Evolutionary conservation across 2,329 filamentous ascomycete species (phyloP), one percentile per base, ranked within the genome.

Genomic region (Botrytis galanthina): DNA sequence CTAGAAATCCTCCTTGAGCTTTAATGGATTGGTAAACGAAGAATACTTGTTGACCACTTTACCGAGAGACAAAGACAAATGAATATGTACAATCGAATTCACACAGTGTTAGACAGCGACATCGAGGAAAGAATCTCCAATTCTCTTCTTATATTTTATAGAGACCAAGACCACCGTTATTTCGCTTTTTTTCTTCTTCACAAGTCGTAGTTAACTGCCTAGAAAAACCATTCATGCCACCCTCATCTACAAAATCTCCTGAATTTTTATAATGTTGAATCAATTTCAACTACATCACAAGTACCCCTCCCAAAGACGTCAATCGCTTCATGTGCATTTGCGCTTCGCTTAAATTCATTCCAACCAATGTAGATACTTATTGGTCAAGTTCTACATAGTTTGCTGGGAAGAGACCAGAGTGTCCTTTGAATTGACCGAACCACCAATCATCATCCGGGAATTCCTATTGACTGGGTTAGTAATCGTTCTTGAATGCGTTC

Each of bases 381-480:
- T 81, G 78, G 70, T 81, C 78, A 66, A 91, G 83, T 81, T 90
- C 84, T 76, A 92, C 90, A 78, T 92, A 92, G 81, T 92, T 92
- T 80, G 90, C 87, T 20, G 90, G 90, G 89, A 99, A 99, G 63
- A 99, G 87, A 75, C 96, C 96, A 44, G 88, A 88, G 73, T 91
- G 88, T 69, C 94, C 94, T 39, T 90, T 87, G 82, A 92, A 97
- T 79, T 93, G 90, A 79, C 67, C 67, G 46, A 95, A 92, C 96
- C 96, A 99, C 96, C 96, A 99, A 81, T 99, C 96, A 77, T 98
- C 95, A 79, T 98, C 96, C 3, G 96, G 96, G 83, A 98, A 98
- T 85, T 98, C 93, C 91, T 92, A 78, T 32, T 60, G 42, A n/a
- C 51, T 42, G 39, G 54, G 57, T 78, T 77, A 78, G 75, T 44